Percentiles rank a stretch among this genome's conserved stretches.
These are phyloP conservation scores for Acacia crassicarpa DNA, from an alignment of 306 rosid genomes.

Conservation along the genomic window DNA sequence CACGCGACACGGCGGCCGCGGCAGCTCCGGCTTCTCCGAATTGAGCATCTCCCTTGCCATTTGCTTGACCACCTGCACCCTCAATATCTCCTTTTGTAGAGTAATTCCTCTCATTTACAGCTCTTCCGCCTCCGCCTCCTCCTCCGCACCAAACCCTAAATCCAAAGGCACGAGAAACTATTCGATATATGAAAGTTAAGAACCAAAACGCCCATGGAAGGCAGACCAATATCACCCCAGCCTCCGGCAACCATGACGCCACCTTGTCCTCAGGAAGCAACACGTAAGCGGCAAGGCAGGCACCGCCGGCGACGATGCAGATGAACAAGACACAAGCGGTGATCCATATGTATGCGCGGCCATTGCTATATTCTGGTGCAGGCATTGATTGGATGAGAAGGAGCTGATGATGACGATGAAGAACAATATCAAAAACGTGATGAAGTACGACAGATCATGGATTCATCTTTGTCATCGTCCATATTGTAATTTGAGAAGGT, in stretches of 20 bases:
- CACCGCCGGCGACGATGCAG: slow-evolving; percentile 57
- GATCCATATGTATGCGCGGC: slow-evolving; percentile 66
- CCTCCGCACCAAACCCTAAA: slow-evolving; percentile 23
- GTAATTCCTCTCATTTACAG: not conserved
- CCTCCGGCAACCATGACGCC: slow-evolving; percentile 51
- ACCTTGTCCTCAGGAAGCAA: slow-evolving; percentile 46
- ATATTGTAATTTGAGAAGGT: slow-evolving; percentile 27
- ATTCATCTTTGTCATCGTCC: slow-evolving; percentile 44
- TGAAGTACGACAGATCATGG: slow-evolving; percentile 10
- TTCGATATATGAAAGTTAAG: slow-evolving; percentile 61
- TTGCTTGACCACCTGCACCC: slow-evolving; percentile 5
- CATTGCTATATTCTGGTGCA: slow-evolving; percentile 42
- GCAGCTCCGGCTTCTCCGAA: not conserved
- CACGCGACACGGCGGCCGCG: not conserved
- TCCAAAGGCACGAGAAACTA: slow-evolving; percentile 54
- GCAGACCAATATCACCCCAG: slow-evolving; percentile 63
- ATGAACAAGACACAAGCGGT: slow-evolving; percentile 44
- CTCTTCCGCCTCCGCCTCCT: not conserved
- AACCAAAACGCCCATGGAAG: slow-evolving; percentile 91
- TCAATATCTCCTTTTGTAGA: slow-evolving; percentile 19
- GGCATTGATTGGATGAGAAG: slow-evolving; percentile 50
- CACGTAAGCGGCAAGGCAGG: slow-evolving; percentile 55
- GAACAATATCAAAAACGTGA: slow-evolving; percentile 26
- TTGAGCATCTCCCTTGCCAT: not conserved
- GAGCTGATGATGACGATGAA: not conserved